A percentile compares a stretch with the other conserved stretches of the same genome.
phyloP scores from a whole-genome alignment of 257 asterid genomes.

The Nicotiana tabacum region DNA sequence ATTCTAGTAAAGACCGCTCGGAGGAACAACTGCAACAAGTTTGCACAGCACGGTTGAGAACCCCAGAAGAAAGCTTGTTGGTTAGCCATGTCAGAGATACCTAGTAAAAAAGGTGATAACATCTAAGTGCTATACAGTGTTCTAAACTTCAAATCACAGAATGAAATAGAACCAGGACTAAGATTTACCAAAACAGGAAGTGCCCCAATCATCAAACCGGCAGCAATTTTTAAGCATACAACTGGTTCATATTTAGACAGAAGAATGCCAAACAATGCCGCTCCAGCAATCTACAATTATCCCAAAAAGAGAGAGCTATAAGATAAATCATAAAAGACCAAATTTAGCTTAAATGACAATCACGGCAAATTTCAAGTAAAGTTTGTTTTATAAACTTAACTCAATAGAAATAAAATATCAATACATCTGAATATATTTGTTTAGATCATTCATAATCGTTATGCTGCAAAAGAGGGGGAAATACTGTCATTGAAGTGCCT shows the following conservation, averaged over 20 bases:
- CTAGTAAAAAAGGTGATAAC: constrained; percentile 29
- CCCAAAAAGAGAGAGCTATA: constrained; percentile 3
- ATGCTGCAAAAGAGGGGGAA: not conserved
- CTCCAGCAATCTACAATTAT: constrained; percentile 71
- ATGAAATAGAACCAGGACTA: constrained; percentile 11
- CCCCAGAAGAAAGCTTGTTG: constrained; percentile 83
- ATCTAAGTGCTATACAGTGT: not conserved
- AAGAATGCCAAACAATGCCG: constrained; percentile 81
- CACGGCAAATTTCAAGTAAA: not conserved
- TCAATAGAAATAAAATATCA: not conserved
- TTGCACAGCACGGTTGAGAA: constrained; percentile 64
- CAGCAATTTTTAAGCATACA: constrained; percentile 73
- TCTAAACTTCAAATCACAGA: constrained; percentile 1
- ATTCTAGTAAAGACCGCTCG: constrained; percentile 30
- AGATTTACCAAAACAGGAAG: constrained; percentile 69
- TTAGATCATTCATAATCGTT: not conserved
- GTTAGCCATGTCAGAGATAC: constrained; percentile 77
- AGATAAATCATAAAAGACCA: constrained; percentile 2
- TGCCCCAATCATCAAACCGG: constrained; percentile 65
- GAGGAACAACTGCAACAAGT: constrained; percentile 37
- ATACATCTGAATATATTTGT: not conserved
- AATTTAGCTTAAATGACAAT: not conserved
- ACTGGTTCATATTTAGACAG: constrained; percentile 67
- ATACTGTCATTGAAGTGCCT: not conserved
- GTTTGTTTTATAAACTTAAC: not conserved